Percentiles rank a stretch among this genome's conserved stretches.
These are phyloP conservation scores for Aspergillus quadricinctus DNA, from an alignment of 2,329 filamentous ascomycete genomes.

Conservation along the genomic window DNA sequence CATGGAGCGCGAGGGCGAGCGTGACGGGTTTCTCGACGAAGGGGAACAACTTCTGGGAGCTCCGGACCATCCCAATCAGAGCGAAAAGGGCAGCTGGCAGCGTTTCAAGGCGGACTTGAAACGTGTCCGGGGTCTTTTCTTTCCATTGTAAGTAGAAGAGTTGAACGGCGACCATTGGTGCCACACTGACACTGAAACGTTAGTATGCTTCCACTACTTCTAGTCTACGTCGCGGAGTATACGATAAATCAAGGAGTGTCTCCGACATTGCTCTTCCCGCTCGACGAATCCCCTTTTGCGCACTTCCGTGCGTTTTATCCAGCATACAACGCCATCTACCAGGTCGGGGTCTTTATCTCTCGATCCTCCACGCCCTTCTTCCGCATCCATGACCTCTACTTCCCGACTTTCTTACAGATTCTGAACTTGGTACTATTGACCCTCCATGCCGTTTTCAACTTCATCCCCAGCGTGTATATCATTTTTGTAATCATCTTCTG, in stretches of 20 bases:
- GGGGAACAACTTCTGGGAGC: conserved; percentile 27
- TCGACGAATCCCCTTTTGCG: conserved; percentile 69
- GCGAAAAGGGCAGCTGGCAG: conserved; percentile 27
- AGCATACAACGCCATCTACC: conserved; percentile 91
- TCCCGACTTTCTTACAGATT: conserved; percentile 77
- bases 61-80: conserved; percentile 12
- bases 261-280: conserved; percentile 82
- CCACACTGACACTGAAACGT: conserved; percentile 10
- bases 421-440: conserved; percentile 70
- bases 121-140: conserved; percentile 66
- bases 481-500: conserved; percentile 83
- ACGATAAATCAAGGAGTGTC: conserved; percentile 94
- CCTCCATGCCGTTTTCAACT: conserved; percentile 71
- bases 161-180: neutral
- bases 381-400: conserved; percentile 73
- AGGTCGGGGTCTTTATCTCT: conserved; percentile 91
- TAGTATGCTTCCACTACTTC: conserved; percentile 80
- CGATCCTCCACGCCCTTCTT: conserved; percentile 86
- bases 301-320: conserved; percentile 88
- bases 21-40: conserved; percentile 19
- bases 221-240: conserved; percentile 95
- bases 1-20: conserved; percentile 20
- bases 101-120: conserved; percentile 52
- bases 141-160: conserved; percentile 55
- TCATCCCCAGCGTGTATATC: conserved; percentile 81